Conservation (phyloP, 768 basidiomycete species). For the Hericium rajendrae region DNA sequence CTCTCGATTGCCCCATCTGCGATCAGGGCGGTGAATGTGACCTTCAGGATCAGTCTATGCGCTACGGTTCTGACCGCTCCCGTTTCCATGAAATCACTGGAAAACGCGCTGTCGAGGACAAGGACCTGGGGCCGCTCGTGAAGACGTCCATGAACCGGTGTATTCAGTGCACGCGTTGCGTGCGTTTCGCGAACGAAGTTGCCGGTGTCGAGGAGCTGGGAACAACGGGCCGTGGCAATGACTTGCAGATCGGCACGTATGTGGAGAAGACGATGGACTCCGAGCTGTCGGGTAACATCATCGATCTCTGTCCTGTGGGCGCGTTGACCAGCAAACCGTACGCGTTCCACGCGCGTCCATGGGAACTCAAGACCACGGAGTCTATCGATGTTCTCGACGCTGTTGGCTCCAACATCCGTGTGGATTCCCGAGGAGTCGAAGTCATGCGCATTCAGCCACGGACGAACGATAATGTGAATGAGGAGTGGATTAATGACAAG, state of each 20-base stretch:
- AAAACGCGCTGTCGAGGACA: conserved; percentile 97
- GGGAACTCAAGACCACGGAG: conserved; percentile 98
- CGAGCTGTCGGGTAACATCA: conserved; percentile 92
- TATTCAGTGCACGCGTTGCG: conserved; percentile 98
- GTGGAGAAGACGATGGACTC: conserved; percentile 97
- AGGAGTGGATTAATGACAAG: conserved; percentile 99
- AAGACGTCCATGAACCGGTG: conserved; percentile 99
- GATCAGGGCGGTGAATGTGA: conserved; percentile 99
- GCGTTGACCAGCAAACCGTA: conserved; percentile 98
- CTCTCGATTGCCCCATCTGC: conserved; percentile 96
- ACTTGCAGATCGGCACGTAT: conserved; percentile 97
- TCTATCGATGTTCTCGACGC: conserved; percentile 94
- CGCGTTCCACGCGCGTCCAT: conserved; percentile 93
- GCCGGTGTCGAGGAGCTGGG: conserved; percentile 97
- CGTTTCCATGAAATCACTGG: conserved; percentile 98
- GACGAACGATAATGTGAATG: conserved; percentile 96
- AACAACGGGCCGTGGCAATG: conserved; percentile 94
- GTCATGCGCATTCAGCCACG: conserved; percentile 97
- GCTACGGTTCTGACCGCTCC: conserved; percentile 94
- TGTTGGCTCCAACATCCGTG: conserved; percentile 90
- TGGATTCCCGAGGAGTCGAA: conserved; percentile 90
- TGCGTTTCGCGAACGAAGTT: conserved; percentile 98
- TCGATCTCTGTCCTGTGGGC: conserved; percentile 97
- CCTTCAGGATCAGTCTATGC: conserved; percentile 98
- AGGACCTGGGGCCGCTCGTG: conserved; percentile 94